These are phyloP conservation scores for Podochytrium sp. DNA, from an alignment of 192 early-diverging fungal genomes.

Conservation along the genomic window DNA sequence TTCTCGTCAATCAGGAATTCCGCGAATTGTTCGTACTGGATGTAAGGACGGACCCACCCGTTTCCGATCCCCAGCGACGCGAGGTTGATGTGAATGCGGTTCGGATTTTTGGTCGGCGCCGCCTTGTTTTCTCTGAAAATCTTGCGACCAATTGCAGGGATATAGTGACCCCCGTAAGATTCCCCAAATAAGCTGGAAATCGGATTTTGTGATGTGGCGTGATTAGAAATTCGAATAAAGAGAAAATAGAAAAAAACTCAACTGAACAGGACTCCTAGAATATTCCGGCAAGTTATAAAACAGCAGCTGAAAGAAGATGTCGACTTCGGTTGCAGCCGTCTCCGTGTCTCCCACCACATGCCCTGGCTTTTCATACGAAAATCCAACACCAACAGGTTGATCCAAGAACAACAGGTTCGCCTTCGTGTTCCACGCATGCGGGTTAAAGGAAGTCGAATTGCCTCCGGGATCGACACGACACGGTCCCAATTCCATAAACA, in stretches of 20 bases:
- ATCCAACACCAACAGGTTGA: constrained; percentile 88
- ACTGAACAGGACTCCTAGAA: constrained; percentile 17
- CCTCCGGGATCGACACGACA: constrained; percentile 83
- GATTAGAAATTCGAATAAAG: background rate
- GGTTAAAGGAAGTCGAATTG: constrained; percentile 65
- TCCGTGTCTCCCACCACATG: constrained; percentile 59
- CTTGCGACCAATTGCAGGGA: constrained; percentile 85
- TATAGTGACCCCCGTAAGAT: constrained; percentile 79
- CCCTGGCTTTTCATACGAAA: constrained; percentile 67
- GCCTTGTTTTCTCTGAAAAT: constrained; percentile 79
- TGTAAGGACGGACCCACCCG: constrained; percentile 84
- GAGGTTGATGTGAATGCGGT: constrained; percentile 30
- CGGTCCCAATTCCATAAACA: constrained; percentile 82
- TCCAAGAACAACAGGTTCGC: constrained; percentile 63
- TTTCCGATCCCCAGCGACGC: constrained; percentile 70
- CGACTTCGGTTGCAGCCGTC: constrained; percentile 85
- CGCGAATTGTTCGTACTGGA: constrained; percentile 89
- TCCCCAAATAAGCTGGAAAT: constrained; percentile 25
- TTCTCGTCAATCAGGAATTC: constrained; percentile 38
- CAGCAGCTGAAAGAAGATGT: constrained; percentile 92
- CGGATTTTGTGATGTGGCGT: no score
- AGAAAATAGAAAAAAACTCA: background rate
- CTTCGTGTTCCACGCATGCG: constrained; percentile 87
- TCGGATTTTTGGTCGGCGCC: constrained; percentile 23
- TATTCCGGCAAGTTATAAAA: constrained; percentile 25